Conservation (phyloP, 2,329 filamentous ascomycete genomes). For the Nemania bipapillata region DNA sequence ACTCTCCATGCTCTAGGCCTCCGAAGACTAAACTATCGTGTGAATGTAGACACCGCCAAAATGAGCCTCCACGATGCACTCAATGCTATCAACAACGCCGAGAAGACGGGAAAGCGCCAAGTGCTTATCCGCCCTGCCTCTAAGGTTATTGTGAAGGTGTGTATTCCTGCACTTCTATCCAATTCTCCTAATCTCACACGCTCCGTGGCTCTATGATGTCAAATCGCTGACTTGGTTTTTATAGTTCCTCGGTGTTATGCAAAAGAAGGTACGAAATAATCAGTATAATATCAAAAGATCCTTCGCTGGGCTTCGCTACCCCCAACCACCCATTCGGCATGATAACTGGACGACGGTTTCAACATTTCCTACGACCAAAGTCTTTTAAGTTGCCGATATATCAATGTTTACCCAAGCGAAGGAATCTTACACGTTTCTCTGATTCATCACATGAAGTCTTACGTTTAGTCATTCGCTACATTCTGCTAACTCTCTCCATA, state of each 20-base stretch:
- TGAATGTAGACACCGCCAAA: conserved; percentile 76
- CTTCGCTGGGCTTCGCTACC: conserved; percentile 26
- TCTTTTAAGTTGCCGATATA: conserved; percentile 99
- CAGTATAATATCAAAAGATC: conserved; percentile 17
- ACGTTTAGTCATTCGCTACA: conserved; percentile 98
- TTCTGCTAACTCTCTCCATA: conserved; percentile 62
- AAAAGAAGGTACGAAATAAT: conserved; percentile 90
- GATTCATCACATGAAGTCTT: conserved; percentile 76
- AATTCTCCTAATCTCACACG: not conserved
- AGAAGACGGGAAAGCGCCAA: conserved; percentile 99
- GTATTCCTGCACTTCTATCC: not conserved
- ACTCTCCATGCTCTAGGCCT: conserved; percentile 75
- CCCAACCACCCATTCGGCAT: conserved; percentile 75
- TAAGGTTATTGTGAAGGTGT: conserved; percentile 94
- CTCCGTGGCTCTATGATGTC: not conserved
- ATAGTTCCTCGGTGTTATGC: conserved; percentile 95
- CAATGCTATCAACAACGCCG: conserved; percentile 99
- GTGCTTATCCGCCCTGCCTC: conserved; percentile 97
- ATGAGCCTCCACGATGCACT: conserved; percentile 99
- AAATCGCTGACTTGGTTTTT: conserved; percentile 4
- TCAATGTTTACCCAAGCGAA: conserved; percentile 73
- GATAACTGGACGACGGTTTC: conserved; percentile 99
- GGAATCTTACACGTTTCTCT: conserved; percentile 96
- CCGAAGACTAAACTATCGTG: conserved; percentile 68
- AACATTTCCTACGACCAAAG: conserved; percentile 81